phyloP scores from a whole-genome alignment of 352 stramenopile genomes.

The Phytophthora niederhauseri region DNA sequence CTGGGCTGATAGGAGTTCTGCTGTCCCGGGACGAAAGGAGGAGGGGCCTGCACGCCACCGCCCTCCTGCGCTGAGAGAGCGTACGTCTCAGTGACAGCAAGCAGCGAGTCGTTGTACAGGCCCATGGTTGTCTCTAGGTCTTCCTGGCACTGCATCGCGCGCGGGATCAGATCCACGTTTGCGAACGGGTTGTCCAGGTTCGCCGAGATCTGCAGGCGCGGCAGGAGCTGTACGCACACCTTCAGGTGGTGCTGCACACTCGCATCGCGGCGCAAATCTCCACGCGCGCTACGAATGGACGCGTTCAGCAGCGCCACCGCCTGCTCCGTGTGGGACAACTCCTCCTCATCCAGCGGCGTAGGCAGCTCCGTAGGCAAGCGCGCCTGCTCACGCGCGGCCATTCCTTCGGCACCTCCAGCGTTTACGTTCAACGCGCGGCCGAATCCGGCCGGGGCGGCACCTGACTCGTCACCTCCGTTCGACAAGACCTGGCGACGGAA shows the following conservation, averaged over 20 bases:
- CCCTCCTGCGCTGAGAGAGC: constrained; percentile 77
- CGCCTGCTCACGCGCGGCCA: constrained; percentile 79
- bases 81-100: constrained; percentile 88
- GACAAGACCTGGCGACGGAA: constrained; percentile 73
- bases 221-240: constrained; percentile 86
- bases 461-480: constrained; percentile 27
- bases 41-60: constrained; percentile 59
- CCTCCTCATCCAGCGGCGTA: constrained; percentile 86
- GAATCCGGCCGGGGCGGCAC: constrained; percentile 34
- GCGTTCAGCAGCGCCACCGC: constrained; percentile 75
- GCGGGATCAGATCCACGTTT: constrained; percentile 87
- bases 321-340: constrained; percentile 87
- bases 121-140: constrained; percentile 88
- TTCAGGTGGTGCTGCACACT: constrained; percentile 89
- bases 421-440: constrained; percentile 63
- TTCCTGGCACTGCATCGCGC: constrained; percentile 90
- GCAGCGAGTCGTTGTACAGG: constrained; percentile 89
- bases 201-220: constrained; percentile 87
- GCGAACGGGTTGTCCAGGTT: constrained; percentile 91
- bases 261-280: constrained; percentile 78
- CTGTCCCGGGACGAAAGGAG: constrained; percentile 88
- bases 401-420: constrained; percentile 72
- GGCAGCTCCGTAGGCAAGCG: constrained; percentile 83
- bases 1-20: constrained; percentile 91
- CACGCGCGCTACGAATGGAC: constrained; percentile 82